phyloP scores from a whole-genome alignment of 164 flowering plant genomes.

The Chimonanthus salicifolius region DNA sequence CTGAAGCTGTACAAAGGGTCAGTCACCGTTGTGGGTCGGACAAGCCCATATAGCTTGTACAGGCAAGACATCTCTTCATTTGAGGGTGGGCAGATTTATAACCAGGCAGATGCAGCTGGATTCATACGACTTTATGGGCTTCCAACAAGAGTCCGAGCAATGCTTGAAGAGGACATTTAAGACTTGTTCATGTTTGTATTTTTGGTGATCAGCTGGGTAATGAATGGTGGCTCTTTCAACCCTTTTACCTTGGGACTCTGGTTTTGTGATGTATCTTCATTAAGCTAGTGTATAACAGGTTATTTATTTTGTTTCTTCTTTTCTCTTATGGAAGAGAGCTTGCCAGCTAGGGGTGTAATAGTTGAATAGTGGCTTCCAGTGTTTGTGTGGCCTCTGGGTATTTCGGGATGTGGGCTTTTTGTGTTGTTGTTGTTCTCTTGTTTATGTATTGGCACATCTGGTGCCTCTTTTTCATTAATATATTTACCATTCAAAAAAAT shows the following conservation, averaged over 20 bases:
- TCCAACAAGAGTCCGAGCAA: constrained; percentile 84
- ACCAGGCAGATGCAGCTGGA: constrained; percentile 97
- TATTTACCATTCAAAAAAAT: too few relatives aligned
- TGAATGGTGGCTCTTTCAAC: neutral
- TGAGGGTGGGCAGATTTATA: constrained; percentile 68
- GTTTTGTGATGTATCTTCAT: neutral
- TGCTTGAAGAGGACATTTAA: constrained; percentile 67
- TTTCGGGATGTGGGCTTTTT: too few relatives aligned
- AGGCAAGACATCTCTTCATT: constrained; percentile 88
- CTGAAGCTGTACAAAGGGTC: constrained; percentile 89
- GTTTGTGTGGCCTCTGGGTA: too few relatives aligned
- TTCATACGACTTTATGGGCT: constrained; percentile 86
- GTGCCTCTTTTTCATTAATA: too few relatives aligned
- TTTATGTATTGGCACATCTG: too few relatives aligned
- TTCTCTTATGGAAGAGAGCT: neutral
- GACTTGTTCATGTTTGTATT: neutral
- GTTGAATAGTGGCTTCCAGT: too few relatives aligned
- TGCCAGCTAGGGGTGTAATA: neutral
- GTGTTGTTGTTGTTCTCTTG: too few relatives aligned
- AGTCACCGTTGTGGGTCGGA: constrained; percentile 49
- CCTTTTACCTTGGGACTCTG: too few relatives aligned
- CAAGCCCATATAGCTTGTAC: constrained; percentile 73
- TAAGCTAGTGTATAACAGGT: neutral
- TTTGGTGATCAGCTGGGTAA: neutral
- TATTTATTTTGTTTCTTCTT: neutral